Conservation (phyloP, 148 eudicot species). For the Hydrangea macrophylla region DNA sequence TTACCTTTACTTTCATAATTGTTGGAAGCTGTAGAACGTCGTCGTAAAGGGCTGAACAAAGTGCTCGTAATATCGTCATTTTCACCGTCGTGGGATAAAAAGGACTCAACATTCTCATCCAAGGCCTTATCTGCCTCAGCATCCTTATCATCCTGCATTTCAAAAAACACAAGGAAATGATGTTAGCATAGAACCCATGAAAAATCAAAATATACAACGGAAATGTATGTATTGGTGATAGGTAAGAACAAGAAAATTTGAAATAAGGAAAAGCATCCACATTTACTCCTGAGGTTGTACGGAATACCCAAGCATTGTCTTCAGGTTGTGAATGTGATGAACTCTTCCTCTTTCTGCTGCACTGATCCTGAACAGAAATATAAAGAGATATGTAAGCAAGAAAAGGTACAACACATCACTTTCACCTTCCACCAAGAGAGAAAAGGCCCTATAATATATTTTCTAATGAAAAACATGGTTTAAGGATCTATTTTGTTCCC, state of each 20-base stretch:
- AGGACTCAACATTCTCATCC: background rate
- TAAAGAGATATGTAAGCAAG: background rate
- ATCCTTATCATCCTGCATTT: background rate
- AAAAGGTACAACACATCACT: background rate
- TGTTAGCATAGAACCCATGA: background rate
- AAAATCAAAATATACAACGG: background rate
- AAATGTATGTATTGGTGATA: background rate
- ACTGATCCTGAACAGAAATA: background rate
- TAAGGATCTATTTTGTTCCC: background rate
- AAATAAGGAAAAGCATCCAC: background rate
- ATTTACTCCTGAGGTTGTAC: background rate
- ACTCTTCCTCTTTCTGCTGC: background rate
- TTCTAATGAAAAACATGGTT: background rate
- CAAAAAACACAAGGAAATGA: slow-evolving; percentile 8
- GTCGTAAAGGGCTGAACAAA: background rate
- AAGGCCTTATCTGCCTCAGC: background rate
- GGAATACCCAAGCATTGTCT: background rate
- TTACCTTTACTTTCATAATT: background rate
- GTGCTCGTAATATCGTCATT: background rate
- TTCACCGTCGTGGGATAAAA: background rate
- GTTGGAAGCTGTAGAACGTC: background rate
- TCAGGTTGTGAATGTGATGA: background rate
- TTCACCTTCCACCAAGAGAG: background rate
- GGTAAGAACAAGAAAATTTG: no score
- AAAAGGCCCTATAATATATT: background rate